These are phyloP conservation scores for Saccharum spontaneum DNA, from an alignment of 176 grass and related monocot genomes.

Conservation along the genomic window DNA sequence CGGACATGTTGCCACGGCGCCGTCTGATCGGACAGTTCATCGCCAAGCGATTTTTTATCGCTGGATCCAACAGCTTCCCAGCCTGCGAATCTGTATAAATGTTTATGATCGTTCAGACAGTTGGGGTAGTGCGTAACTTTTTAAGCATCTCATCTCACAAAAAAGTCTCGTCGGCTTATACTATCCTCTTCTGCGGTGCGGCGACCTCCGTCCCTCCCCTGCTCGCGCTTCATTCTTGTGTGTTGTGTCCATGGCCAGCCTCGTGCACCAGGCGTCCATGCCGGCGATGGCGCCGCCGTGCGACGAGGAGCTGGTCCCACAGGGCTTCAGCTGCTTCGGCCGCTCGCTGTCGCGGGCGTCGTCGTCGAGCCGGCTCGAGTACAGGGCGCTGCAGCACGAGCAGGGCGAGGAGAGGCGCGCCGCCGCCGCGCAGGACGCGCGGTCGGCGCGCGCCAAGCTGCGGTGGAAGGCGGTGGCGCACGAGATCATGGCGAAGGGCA, in stretches of 20 bases:
- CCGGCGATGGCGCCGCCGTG: slow-evolving; percentile 13
- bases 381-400: slow-evolving; percentile 26
- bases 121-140: background rate
- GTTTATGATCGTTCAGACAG: background rate
- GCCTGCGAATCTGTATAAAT: slow-evolving; percentile 31
- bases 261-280: slow-evolving; percentile 49
- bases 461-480: slow-evolving; percentile 56
- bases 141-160: background rate
- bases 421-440: slow-evolving; percentile 30
- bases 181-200: background rate
- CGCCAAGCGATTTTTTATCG: slow-evolving; percentile 24
- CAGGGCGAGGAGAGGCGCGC: slow-evolving; percentile 31
- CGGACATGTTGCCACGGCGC: slow-evolving; percentile 46
- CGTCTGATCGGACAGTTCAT: slow-evolving; percentile 50
- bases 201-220: background rate
- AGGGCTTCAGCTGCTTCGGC: slow-evolving; percentile 57
- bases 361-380: slow-evolving; percentile 45
- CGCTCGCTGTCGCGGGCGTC: slow-evolving; percentile 49
- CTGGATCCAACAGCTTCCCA: slow-evolving; percentile 39
- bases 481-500: slow-evolving; percentile 42
- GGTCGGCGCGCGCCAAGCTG: slow-evolving; percentile 53
- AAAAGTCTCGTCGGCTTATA: background rate
- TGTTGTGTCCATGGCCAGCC: slow-evolving; percentile 37
- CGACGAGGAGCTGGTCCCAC: slow-evolving; percentile 40
- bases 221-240: background rate